Evolutionary conservation across 805 yeast genomes (phyloP).

Genomic region (Ogataea neopini): DNA sequence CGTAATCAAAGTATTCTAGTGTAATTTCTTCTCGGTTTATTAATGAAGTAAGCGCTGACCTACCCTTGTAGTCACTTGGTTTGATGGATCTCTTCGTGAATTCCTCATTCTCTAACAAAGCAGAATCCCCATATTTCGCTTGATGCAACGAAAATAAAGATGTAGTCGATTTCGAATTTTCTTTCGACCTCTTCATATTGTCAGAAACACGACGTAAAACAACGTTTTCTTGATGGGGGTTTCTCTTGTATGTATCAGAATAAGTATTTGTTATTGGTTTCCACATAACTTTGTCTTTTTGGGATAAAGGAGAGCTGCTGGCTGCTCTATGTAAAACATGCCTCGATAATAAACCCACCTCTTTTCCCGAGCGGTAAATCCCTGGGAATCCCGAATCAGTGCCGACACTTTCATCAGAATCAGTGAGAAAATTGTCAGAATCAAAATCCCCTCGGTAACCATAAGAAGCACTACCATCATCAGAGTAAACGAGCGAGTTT

Average conservation of each 20-base stretch:
- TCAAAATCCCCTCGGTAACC: slow-evolving; percentile 24
- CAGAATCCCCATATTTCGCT: neutral
- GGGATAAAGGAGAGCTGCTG: neutral
- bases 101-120: neutral
- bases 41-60: slow-evolving; percentile 45
- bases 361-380: neutral
- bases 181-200: slow-evolving; percentile 20
- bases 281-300: neutral
- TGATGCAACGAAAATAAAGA: slow-evolving; percentile 7
- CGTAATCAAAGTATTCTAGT: slow-evolving; percentile 39
- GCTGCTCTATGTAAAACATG: neutral
- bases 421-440: slow-evolving; percentile 31
- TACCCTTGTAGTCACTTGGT: slow-evolving; percentile 30
- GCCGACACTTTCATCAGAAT: slow-evolving; percentile 23
- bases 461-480: slow-evolving; percentile 12
- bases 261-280: neutral
- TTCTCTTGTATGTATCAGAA: neutral
- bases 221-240: too few species aligned
- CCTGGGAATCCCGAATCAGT: slow-evolving; percentile 13
- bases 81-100: neutral
- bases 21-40: slow-evolving; percentile 47
- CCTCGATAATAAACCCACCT: neutral
- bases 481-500: slow-evolving; percentile 15
- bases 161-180: slow-evolving; percentile 9
- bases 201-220: neutral